Base-by-base conservation (phyloP, 108 stramenopile genomes). In the Epipyxis sp. region DNA sequence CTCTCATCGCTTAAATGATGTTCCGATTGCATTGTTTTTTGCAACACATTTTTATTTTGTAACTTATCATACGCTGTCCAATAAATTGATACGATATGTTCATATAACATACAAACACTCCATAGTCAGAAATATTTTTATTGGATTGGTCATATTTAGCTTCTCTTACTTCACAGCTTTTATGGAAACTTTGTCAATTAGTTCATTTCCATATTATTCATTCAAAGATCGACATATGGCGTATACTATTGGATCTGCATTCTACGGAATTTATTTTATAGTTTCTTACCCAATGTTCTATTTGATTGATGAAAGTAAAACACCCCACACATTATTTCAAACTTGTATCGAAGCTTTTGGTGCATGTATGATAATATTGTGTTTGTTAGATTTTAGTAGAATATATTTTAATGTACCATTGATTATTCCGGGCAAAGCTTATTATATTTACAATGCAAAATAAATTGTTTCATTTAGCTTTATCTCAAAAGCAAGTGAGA, bases 241-340 rank as follows among this genome's bases (percentile, higher is more conserved):
- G 39, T 92, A 92, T 76, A 83, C 59, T 59, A 68, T 86, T 76
- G 93, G 78, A 68, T 86, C 85, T 27, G 94, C 94, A 0, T 97
- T 97, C 84, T 99, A 99, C 79, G 96, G 95, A 1, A 97, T 97
- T 44, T 99, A 99, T 79, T 99, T 99, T 74, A 74, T 99, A n/a
- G 96, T 97, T 54, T 91, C 90, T 69, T 98, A 91, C 76, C 94
- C 97, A 1, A 93, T 92, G 69, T 96, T 96, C 86, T 94, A 86
- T 68, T 68, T 69, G 43, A 90, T 94, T 84, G 91, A 93, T 82
- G 72, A 78, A 81, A 46, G 79, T 44, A 69, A 39, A 59, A 91
- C 32, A 82, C 92, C 0, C 30, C 59, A 50, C 59, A 1, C 50
- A n/a, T 42, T 86, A 35, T 81, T 45, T 65, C 77, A 58, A 43